Percentiles rank a stretch among this genome's conserved stretches.
Conservation (phyloP, 1,284 basidiomycete species). For the Irpex sp. region DNA sequence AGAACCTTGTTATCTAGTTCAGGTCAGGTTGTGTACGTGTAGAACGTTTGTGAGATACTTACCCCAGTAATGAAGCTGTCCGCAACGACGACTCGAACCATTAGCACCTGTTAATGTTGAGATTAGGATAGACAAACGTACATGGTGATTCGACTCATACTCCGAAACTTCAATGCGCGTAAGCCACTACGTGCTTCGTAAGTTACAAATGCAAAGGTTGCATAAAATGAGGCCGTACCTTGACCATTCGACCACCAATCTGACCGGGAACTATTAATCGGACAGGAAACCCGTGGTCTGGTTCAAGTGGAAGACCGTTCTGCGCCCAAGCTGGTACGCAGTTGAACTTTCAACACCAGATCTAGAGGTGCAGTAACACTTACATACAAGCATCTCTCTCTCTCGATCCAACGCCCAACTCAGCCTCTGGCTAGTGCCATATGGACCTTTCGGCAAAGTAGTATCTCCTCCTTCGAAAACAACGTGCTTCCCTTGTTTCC, state of each 20-base stretch:
- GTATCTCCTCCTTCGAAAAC: slow-evolving; percentile 61
- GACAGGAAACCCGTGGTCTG: slow-evolving; percentile 67
- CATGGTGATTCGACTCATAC: slow-evolving; percentile 52
- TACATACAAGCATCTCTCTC: slow-evolving; percentile 53
- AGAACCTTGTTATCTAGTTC: slow-evolving; percentile 58
- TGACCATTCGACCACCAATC: slow-evolving; percentile 57
- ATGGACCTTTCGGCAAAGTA: slow-evolving; percentile 60
- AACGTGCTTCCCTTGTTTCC: slow-evolving; percentile 44
- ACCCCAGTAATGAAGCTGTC: slow-evolving; percentile 17
- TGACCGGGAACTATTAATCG: slow-evolving; percentile 63
- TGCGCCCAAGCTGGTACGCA: slow-evolving; percentile 47
- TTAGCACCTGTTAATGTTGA: too few relatives aligned
- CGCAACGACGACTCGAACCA: too few relatives aligned
- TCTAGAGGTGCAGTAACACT: neutral
- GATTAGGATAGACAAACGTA: slow-evolving; percentile 20
- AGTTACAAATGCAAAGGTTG: too few relatives aligned
- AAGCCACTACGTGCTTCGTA: slow-evolving; percentile 46
- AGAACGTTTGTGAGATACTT: neutral
- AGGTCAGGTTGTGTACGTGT: neutral
- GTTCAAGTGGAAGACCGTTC: slow-evolving; percentile 56
- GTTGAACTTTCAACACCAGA: neutral
- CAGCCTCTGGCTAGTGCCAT: slow-evolving; percentile 57
- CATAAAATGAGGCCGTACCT: slow-evolving; percentile 21
- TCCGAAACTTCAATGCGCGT: slow-evolving; percentile 53
- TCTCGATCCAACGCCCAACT: slow-evolving; percentile 45